Base-by-base conservation (phyloP, 1,284 basidiomycete species). In the Trichosporon ovoides region DNA sequence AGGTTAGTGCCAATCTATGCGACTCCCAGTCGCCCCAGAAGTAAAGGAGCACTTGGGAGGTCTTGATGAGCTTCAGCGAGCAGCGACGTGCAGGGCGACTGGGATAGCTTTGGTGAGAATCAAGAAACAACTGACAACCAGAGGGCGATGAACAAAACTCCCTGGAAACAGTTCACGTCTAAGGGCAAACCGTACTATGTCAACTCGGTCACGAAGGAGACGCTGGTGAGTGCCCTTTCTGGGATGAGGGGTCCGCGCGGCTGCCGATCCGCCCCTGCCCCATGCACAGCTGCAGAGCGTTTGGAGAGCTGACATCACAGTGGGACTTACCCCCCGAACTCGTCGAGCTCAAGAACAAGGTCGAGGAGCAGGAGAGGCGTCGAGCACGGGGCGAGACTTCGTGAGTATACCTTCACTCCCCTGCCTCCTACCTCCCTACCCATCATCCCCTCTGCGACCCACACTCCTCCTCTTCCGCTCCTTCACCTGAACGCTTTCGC, bases 321-420 rank as follows among this genome's bases (percentile, higher is more conserved):
- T 97, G 93, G 93, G 89, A 93, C 62, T 88, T 94, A 83, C 93
- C 93, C 19, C 85, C 89, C 56, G 91, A 95, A 68, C 83, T 96
- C 28, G 77, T 87, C 20, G 81, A 88, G 22, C 77, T 93, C 14
- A 81, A 92, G 52, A 87, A 90, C 38, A 87, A 87, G 68, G 86
- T 93, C 1, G 89, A 91, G 73, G 87, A 87, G 66, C 88, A 91
- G 77, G 55, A 81, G 77, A 36, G 55, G 9, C 49, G 34, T 2
- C 48, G 58, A 57, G 52, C 54, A 59, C 34, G 60, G 19, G 72
- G 70, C 3, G 35, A 65, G 34, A 56, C 57, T 14, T 67, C 65
- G 70, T 71, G 54, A 62, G 69, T n/a, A n/a, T n/a, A n/a, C n/a
- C n/a, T n/a, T n/a, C n/a, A n/a, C n/a, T n/a, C n/a, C n/a, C n/a